A percentile compares a stretch with the other conserved stretches of the same genome.
Evolutionary conservation across 371 early-diverging fungal species (phyloP).

Genomic region (Coemansia sp.): DNA sequence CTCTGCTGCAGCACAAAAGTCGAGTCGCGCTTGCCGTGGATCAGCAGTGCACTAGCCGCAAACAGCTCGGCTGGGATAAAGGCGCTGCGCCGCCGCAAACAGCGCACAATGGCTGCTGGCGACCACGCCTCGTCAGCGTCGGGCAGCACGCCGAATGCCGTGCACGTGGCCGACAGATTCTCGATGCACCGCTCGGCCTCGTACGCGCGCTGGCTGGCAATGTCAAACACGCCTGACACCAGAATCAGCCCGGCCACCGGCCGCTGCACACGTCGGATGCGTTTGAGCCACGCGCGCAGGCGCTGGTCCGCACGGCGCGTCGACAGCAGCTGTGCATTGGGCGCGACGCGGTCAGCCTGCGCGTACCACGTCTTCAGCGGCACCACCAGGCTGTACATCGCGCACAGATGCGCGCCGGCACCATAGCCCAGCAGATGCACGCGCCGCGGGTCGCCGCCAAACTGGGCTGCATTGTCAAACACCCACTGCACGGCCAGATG

Average conservation of each 20-base stretch:
- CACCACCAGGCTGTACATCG: conserved; percentile 51
- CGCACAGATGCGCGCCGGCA: conserved; percentile 52
- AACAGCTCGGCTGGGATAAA: conserved; percentile 47
- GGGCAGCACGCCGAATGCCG: conserved; percentile 32
- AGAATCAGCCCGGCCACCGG: conserved; percentile 51
- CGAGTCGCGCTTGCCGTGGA: conserved; percentile 51
- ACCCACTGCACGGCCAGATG: conserved; percentile 52
- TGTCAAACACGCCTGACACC: conserved; percentile 51
- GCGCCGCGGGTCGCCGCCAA: conserved; percentile 50
- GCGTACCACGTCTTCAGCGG: conserved; percentile 47
- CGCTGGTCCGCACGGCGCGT: conserved; percentile 25
- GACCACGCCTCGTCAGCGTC: conserved; percentile 51
- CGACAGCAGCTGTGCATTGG: conserved; percentile 32
- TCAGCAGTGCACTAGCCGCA: conserved; percentile 46
- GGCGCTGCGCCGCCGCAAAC: conserved; percentile 44
- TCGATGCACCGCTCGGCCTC: conserved; percentile 51
- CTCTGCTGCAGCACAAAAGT: conserved; percentile 52
- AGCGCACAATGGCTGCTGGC: conserved; percentile 39
- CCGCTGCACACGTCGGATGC: conserved; percentile 32
- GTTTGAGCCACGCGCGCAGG: conserved; percentile 28
- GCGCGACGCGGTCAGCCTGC: conserved; percentile 44
- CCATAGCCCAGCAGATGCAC: conserved; percentile 52
- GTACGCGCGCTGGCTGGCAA: conserved; percentile 48
- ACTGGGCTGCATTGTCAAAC: conserved; percentile 44
- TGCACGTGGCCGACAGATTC: conserved; percentile 47